phyloP scores from a whole-genome alignment of 2,329 filamentous ascomycete genomes.

The Colletotrichum tanaceti region DNA sequence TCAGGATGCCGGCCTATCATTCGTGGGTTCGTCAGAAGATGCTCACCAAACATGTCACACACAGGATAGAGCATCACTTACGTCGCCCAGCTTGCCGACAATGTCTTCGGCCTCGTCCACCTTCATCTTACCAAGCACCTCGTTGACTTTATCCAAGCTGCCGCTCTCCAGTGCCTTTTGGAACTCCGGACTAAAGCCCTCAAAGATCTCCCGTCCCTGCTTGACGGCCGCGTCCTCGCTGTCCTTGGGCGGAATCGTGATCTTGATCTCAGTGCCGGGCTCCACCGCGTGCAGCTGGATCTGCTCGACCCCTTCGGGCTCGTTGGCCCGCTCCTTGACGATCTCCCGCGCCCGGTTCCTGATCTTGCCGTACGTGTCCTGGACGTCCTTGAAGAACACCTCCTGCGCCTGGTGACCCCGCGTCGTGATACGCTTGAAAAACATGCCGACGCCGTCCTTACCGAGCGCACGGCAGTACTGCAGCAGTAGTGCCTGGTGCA shows the following conservation, averaged over 20 bases:
- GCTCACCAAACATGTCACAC: slow-evolving; percentile 8
- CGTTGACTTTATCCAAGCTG: slow-evolving; percentile 73
- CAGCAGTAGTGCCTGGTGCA: slow-evolving; percentile 91
- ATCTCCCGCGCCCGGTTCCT: slow-evolving; percentile 81
- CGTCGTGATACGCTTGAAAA: slow-evolving; percentile 96
- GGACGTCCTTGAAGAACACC: slow-evolving; percentile 92
- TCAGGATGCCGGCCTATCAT: slow-evolving; percentile 81
- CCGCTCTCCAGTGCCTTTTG: slow-evolving; percentile 86
- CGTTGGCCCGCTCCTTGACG: slow-evolving; percentile 62
- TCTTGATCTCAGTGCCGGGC: slow-evolving; percentile 90
- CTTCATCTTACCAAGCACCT: slow-evolving; percentile 83
- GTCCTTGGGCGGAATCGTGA: slow-evolving; percentile 78
- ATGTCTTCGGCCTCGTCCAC: slow-evolving; percentile 89
- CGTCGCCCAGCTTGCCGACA: slow-evolving; percentile 81
- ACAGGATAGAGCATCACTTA: slow-evolving; percentile 49
- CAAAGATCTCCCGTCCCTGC: slow-evolving; percentile 79
- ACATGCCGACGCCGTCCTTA: slow-evolving; percentile 86
- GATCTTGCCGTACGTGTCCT: slow-evolving; percentile 87
- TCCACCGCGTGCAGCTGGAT: slow-evolving; percentile 98
- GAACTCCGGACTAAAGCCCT: slow-evolving; percentile 84
- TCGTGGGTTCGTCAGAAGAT: slow-evolving; percentile 44
- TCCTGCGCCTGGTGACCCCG: slow-evolving; percentile 89
- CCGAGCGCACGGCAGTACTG: slow-evolving; percentile 96
- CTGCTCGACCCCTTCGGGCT: slow-evolving; percentile 81
- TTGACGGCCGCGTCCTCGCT: slow-evolving; percentile 74